Conservation (phyloP, 495 filamentous ascomycete species). For the Xanthoparmelia taractica region DNA sequence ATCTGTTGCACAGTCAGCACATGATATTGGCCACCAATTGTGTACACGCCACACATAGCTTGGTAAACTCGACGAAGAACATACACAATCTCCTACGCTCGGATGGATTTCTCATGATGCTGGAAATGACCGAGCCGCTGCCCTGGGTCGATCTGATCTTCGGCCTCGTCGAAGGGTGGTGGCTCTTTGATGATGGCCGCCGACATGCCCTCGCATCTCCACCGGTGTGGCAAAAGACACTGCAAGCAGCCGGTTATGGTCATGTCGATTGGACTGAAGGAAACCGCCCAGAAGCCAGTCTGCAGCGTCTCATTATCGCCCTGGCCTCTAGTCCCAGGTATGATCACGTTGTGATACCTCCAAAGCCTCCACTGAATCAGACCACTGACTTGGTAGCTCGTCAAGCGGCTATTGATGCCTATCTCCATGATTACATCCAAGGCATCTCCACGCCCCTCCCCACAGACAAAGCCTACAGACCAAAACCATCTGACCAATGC, state of each 20-base stretch:
- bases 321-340: conserved; percentile 34
- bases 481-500: not conserved
- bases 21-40: conserved; percentile 42
- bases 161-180: conserved; percentile 48
- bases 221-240: conserved; percentile 32
- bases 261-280: conserved; percentile 48
- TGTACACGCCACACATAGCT: conserved; percentile 41
- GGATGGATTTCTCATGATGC: conserved; percentile 36
- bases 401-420: conserved; percentile 30
- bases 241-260: conserved; percentile 39
- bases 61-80: conserved; percentile 29
- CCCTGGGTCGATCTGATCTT: conserved; percentile 43
- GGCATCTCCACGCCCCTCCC: conserved; percentile 23
- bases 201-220: conserved; percentile 35
- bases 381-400: conserved; percentile 21
- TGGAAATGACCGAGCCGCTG: conserved; percentile 36
- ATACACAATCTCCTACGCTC: conserved; percentile 33
- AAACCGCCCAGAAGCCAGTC: conserved; percentile 32
- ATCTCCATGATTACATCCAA: conserved; percentile 26
- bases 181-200: conserved; percentile 45
- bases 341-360: conserved; percentile 7
- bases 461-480: not conserved
- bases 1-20: conserved; percentile 36
- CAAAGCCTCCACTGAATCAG: not conserved
- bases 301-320: conserved; percentile 41